Base-by-base conservation (phyloP, 371 early-diverging fungal species). In the Mucor mucedo region DNA sequence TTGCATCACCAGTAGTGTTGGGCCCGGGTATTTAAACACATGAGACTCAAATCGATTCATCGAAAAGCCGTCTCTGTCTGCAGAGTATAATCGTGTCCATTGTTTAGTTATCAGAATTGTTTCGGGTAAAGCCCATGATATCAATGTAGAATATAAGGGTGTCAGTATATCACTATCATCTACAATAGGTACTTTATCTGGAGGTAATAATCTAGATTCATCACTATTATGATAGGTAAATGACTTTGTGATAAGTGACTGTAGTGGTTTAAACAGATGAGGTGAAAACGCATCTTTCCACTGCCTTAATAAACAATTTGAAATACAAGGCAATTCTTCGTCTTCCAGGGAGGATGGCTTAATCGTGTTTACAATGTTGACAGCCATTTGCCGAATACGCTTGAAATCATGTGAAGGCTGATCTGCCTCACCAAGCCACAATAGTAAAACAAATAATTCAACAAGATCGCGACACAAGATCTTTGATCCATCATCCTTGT, bases 11-110 rank as follows among this genome's bases (percentile, higher is more conserved):
- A 86, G 55, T 16, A 89, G 54, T 0, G 87, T 89, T 0, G 89
- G 87, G 0, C 85, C 89, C 4, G 84, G 83, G 62, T 89, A 89
- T 52, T 86, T 87, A 72, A 87, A 89, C 1, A 85, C 83, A 55
- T 84, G 83, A 7, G 73, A 78, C 54, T 84, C 84, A 55, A 87
- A 89, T 33, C 87, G 71, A 50, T 86, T 89, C 87, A 87, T 89
- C 14, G 87, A 83, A 65, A 86, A 89, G 1, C 89, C 89, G 47
- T 89, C 76, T 52, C 71, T 47, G 29, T 78, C 75, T 30, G 81
- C 84, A 4, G 79, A 79, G 57, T 86, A 89, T 0, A 89, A 74
- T 1, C 77, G 63, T 3, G 60, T 47, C 86, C 86, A 85, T 39
- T 68, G 38, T 33, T 79, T 75, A 30, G 62, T 55, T 1, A 64